Evolutionary conservation across 352 stramenopile genomes (phyloP), one percentile per base, ranked within the genome.

Genomic region (Phytophthora pinifolia): DNA sequence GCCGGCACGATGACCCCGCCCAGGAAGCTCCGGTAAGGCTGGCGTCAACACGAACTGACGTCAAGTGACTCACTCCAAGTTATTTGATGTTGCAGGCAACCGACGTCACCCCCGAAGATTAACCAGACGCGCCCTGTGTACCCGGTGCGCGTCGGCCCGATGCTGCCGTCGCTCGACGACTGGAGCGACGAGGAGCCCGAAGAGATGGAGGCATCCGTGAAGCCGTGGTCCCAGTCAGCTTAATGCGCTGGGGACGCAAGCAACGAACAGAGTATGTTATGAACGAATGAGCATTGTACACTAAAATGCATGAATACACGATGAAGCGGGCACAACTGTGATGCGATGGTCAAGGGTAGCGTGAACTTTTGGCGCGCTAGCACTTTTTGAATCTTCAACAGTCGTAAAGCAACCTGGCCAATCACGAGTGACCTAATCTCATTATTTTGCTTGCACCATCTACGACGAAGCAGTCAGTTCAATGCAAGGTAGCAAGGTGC

Each of bases 71-170:
- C 20, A 63, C 48, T 27, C 22, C 17, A 17, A 37, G 12, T 53
- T 15, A 41, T 29, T 51, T 54, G 39, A 17, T 12, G 10, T 45
- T 35, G 17, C 41, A 61, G 43, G 2, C 45, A 58, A 53, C 44
- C 31, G 33, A 56, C 39, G 20, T 48, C 64, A 22, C 61, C 62
- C 6, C 66, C 62, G 6, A 70, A 61, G 52, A 50, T 74, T 22
- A 56, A 41, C 17, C 43, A 54, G n/a, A 32, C 48, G 9, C 55
- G 61, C 9, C 41, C 51, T 12, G 59, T 66, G 18, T 57, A 60
- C 33, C 35, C 59, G 9, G 31, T 62, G 31, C 59, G 64, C n/a
- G 18, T 60, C 6, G 64, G 53, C 14, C 64, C 64, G 2, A 13
- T 39, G 35, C 20, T 73, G n/a, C 49, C 59, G 15, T 67, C 50